Evolutionary conservation across 2,329 filamentous ascomycete species (phyloP), one percentile per base, ranked within the genome.

Genomic region (Xenoacremonium recifei): DNA sequence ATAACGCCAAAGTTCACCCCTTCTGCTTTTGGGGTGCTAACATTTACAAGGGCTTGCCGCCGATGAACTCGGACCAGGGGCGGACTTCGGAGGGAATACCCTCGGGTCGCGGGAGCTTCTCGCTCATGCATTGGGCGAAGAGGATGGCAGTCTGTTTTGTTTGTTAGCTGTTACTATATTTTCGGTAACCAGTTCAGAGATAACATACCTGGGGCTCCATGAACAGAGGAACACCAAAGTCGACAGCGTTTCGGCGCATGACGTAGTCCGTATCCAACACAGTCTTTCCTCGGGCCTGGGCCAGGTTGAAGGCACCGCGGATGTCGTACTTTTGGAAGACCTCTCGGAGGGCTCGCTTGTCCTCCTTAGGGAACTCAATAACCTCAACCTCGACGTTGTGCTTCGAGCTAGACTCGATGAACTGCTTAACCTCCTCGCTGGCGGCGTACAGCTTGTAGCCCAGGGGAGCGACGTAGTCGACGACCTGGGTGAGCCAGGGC

Each of bases 301-400:
- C 90, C 59, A 99, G 73, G 76, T 97, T 97, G 79, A 99, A 99
- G 48, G 90, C 88, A 60, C 93, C 93, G 45, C 87, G 83, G 68
- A 99, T 95, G 66, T 97, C 86, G 70, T 97, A 90, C 78, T 95
- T 95, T 78, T 92, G 74, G 73, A 99, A 99, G 25, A 96, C 91
- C 63, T 96, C 89, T 53, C 93, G 83, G 50, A 99, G 82, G 44
- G 89, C 89, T 54, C 91, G 82, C 83, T 99, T 99, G 71, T 99
- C 91, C 55, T 91, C 83, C 70, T 86, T 95, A 60, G 93, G 93
- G 77, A 99, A 96, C 61, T 96, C 92, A 45, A 99, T 96, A 41
- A 96, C 84, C 61, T 96, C 86, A 31, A 97, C 87, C 13, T 70
- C 73, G 53, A 89, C 76, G 50, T 80, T 76, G 55, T 76, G 77